Evolutionary conservation across 164 flowering plant species (phyloP), one percentile per base, ranked within the genome.

Genomic region (Macadamia tetraphylla): DNA sequence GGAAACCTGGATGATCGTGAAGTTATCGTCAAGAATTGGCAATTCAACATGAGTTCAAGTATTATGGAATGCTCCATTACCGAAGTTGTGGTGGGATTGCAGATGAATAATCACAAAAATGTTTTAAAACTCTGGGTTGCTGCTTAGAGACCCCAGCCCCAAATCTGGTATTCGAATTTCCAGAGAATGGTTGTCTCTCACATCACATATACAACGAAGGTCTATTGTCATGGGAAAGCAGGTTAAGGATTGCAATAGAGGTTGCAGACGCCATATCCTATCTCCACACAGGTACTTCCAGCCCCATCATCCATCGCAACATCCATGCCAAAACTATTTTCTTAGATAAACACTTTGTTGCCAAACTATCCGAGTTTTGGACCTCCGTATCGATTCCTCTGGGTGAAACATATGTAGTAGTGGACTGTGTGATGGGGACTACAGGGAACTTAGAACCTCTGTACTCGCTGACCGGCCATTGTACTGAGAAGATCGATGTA

Each of bases 51-150:
- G 6, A 4, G 6, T 1, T 3, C 6, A 29, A 6, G 2, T 43
- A 5, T 0, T 6, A 43, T 43, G 48, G 48, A 61, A 14, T 2
- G 52, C 10, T 9, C 29, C 29, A 46, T 67, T 3, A 62, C 32
- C 9, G 67, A 67, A 59, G 60, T 68, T 6, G 58, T 56, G 17
- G 58, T 67, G 12, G 30, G 44, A 5, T 66, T 62, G n/a, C 66
- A 72, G 23, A 18, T 72, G 3, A 23, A 23, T 23, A 55, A 67
- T 57, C 75, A 72, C 52, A 61, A 55, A 59, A 62, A 67, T 62
- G 70, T 72, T 46, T 62, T 67, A 57, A 67, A 62, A 67, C 70
- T 71, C 42, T 71, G 66, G 74, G 74, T 6, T 66, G 66, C 18
- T 71, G 74, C 46, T 35, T 71, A 23, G 66, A 72, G 46, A 72